Evolutionary conservation across 176 grass and related monocot species (phyloP).

Genomic region (Alopecurus myosuroides): DNA sequence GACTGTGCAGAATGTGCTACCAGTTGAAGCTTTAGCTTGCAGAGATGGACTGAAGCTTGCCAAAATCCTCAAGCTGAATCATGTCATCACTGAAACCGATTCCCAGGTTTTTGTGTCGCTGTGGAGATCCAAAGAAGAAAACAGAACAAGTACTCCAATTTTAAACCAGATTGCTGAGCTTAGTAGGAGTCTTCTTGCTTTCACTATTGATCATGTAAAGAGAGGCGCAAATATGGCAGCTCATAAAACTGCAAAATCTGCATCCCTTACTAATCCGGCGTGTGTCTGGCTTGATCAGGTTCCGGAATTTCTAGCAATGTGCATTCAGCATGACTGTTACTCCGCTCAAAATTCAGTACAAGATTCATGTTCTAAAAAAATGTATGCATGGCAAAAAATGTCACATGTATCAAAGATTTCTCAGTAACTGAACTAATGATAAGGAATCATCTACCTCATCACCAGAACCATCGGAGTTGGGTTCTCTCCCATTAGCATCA

Average conservation of each 20-base stretch:
- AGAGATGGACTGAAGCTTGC: background rate
- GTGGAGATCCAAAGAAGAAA: background rate
- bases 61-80: too few species aligned
- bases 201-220: background rate
- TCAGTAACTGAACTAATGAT: background rate
- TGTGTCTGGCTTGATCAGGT: background rate
- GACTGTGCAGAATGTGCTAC: background rate
- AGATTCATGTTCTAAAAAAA: background rate
- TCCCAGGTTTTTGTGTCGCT: too few species aligned
- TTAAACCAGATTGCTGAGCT: background rate
- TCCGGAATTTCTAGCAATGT: background rate
- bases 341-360: background rate
- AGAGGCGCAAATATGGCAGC: background rate
- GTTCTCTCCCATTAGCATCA: slow-evolving; percentile 12
- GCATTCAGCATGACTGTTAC: background rate
- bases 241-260: background rate
- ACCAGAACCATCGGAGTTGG: slow-evolving; percentile 39
- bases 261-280: background rate
- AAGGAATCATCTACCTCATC: slow-evolving; percentile 53
- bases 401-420: background rate
- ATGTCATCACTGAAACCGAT: background rate
- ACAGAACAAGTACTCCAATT: background rate
- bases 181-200: background rate
- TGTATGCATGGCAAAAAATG: background rate
- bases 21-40: background rate